Evolutionary conservation across 2,329 filamentous ascomycete species (phyloP).

Genomic region (Cercospora sojina): DNA sequence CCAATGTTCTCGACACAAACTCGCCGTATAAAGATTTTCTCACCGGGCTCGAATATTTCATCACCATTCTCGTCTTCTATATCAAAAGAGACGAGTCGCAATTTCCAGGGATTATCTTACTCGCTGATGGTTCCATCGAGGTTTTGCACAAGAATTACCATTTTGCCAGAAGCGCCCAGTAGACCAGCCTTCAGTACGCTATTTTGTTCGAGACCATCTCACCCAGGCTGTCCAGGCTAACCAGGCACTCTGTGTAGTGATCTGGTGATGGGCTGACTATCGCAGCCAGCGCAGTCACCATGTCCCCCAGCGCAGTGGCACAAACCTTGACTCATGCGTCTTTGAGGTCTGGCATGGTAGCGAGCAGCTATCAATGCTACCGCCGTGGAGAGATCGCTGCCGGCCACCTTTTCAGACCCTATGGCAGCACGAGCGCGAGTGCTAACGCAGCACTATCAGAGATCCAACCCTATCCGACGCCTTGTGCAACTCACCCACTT

Average conservation of each 20-base stretch:
- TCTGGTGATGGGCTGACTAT: not conserved
- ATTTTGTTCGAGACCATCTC: not conserved
- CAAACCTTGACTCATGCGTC: not conserved
- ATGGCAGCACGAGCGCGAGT: not conserved
- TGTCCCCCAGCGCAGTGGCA: not conserved
- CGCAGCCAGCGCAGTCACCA: not conserved
- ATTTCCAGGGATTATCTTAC: not conserved
- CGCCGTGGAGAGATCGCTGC: not conserved
- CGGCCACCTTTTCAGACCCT: not conserved
- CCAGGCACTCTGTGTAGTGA: not conserved
- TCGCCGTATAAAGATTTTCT: not conserved
- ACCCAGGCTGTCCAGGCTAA: not conserved
- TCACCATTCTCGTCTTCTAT: not conserved
- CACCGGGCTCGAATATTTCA: not conserved
- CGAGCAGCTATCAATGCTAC: not conserved
- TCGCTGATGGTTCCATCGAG: not conserved
- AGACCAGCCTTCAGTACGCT: not conserved
- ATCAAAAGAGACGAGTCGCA: not conserved
- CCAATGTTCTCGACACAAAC: not conserved
- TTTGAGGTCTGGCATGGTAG: not conserved
- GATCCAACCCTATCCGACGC: accelerated
- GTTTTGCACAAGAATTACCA: not conserved
- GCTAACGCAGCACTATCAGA: not conserved
- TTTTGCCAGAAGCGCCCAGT: not conserved
- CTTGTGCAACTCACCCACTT: not conserved